Percentiles rank a stretch among this genome's conserved stretches.
These are phyloP conservation scores for Cetradonia linearis DNA, from an alignment of 495 filamentous ascomycete species.

Conservation along the genomic window DNA sequence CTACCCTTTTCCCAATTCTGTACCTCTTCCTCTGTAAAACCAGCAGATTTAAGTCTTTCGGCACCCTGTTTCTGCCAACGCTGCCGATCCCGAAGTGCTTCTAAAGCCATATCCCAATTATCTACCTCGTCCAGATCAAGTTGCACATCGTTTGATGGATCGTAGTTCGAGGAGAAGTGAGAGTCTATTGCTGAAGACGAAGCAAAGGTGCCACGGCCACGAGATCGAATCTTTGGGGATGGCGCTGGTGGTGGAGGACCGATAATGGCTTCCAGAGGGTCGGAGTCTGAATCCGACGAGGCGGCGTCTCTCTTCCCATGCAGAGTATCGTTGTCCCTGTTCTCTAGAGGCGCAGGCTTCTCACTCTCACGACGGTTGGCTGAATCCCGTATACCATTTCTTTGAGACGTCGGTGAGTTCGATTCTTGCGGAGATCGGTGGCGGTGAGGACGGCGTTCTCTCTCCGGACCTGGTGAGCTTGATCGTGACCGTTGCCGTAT, in stretches of 20 bases:
- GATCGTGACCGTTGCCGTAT: constrained; percentile 29
- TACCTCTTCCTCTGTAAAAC: constrained; percentile 69
- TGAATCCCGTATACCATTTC: constrained; percentile 12
- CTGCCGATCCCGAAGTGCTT: constrained; percentile 70
- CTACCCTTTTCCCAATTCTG: constrained; percentile 60
- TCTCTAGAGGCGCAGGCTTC: constrained; percentile 44
- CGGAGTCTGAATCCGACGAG: constrained; percentile 46
- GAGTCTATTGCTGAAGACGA: constrained; percentile 61
- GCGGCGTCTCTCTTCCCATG: constrained; percentile 37
- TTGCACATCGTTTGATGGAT: constrained; percentile 63
- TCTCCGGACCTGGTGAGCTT: constrained; percentile 21
- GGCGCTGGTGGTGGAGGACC: constrained; percentile 60
- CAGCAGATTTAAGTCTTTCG: constrained; percentile 64
- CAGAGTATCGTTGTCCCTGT: constrained; percentile 41
- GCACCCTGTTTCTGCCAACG: constrained; percentile 73
- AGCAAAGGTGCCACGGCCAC: constrained; percentile 65
- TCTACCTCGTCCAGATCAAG: constrained; percentile 40
- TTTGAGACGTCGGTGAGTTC: neutral
- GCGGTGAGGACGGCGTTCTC: constrained; percentile 16
- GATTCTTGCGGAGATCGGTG: constrained; percentile 9
- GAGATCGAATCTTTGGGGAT: constrained; percentile 41
- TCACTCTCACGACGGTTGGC: constrained; percentile 13
- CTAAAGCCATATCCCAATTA: constrained; percentile 77
- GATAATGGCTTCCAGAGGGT: constrained; percentile 68
- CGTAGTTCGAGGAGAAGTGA: constrained; percentile 68